phyloP scores from a whole-genome alignment of 306 rosid genomes.

The Sesbania bispinosa region DNA sequence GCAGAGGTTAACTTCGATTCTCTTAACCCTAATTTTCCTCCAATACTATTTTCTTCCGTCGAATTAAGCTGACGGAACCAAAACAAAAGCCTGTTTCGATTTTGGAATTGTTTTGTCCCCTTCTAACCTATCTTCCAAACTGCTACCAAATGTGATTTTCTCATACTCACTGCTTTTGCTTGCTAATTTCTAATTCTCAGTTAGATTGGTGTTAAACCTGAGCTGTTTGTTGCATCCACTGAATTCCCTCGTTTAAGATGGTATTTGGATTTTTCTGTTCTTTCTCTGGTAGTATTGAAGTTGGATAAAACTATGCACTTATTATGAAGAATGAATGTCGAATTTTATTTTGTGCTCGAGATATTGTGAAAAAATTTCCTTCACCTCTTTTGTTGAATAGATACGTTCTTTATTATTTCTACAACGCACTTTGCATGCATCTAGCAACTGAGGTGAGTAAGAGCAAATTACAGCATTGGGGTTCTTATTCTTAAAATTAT shows the following conservation, averaged over 20 bases:
- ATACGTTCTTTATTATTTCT: not conserved
- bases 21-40: not conserved
- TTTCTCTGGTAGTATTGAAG: not conserved
- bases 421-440: too few species aligned
- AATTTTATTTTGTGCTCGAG: too few species aligned
- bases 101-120: not conserved
- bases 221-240: not conserved
- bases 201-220: not conserved
- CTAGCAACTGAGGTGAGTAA: not conserved
- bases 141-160: not conserved
- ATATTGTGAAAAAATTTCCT: too few species aligned
- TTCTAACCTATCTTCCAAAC: too few species aligned
- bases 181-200: not conserved
- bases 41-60: not conserved
- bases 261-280: too few species aligned
- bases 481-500: not conserved
- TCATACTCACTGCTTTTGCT: not conserved
- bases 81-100: not conserved
- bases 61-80: not conserved
- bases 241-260: too few species aligned
- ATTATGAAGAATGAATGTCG: too few species aligned
- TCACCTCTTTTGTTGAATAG: not conserved
- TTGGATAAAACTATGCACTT: too few species aligned
- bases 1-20: constrained; percentile 17
- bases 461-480: not conserved